phyloP scores from a whole-genome alignment of 164 flowering plant species.

The Stephania cephalantha region DNA sequence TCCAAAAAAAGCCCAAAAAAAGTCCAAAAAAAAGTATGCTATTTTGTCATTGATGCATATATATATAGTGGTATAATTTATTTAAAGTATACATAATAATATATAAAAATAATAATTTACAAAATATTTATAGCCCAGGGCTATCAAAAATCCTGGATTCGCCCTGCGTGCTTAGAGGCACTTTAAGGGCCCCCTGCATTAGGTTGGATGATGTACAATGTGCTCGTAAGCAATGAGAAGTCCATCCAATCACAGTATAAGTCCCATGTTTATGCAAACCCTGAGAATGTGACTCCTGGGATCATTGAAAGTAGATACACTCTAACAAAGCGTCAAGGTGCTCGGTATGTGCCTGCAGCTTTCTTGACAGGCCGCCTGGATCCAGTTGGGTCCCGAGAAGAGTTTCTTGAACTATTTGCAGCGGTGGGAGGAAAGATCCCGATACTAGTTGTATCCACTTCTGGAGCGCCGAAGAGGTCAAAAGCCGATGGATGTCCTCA shows the following conservation, averaged over 20 bases:
- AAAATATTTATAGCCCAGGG: too few relatives aligned
- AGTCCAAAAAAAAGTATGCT: too few relatives aligned
- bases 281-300: conserved; percentile 68
- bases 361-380: conserved; percentile 93
- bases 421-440: conserved; percentile 56
- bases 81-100: too few relatives aligned
- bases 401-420: conserved; percentile 64
- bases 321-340: conserved; percentile 71
- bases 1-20: too few relatives aligned
- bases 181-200: conserved; percentile 87
- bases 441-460: conserved; percentile 56
- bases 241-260: conserved; percentile 87
- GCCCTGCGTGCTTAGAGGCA: conserved; percentile 74
- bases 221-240: conserved; percentile 92
- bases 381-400: conserved; percentile 74
- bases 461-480: conserved; percentile 78
- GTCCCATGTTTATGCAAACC: conserved; percentile 88
- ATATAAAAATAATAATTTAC: too few relatives aligned
- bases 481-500: conserved; percentile 95
- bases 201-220: conserved; percentile 97
- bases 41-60: too few relatives aligned
- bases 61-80: too few relatives aligned
- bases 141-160: too few relatives aligned
- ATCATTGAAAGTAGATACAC: conserved; percentile 67
- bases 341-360: conserved; percentile 93